Base-by-base conservation (phyloP, 768 basidiomycete species). In the Suillus alpinus region DNA sequence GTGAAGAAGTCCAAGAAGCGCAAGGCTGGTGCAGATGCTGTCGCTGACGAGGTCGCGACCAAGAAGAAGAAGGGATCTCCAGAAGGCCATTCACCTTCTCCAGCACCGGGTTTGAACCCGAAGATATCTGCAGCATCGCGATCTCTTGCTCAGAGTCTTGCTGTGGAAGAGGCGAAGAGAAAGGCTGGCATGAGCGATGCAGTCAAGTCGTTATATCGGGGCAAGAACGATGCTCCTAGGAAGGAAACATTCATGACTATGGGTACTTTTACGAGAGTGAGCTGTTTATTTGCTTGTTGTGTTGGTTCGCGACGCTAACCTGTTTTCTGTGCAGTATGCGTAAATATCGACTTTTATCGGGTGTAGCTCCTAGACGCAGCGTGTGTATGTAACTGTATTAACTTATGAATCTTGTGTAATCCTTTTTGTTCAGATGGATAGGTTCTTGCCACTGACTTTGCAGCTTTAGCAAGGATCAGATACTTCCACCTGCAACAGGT, bases 161-260 rank as follows among this genome's bases (percentile, higher is more conserved):
- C 88, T 1, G 81, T 79, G 71, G 92, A 94, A 69, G 94, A 95
- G 73, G 85, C 82, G 23, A 94, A 91, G 78, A 80, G 94, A 64
- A 93, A 86, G 73, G 86, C 86, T 2, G 81, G 75, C 6, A 95
- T 95, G 94, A 94, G 86, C 66, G 89, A 86, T 12, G 92, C 92
- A 16, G 86, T 97, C 39, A 91, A 89, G 76, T 88, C 87, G 39
- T 70, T 97, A 65, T 97, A 95, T 70, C 68, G 65, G 20, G 81
- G 75, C 44, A 72, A 77, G 12, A 84, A 86, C 60, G 82, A 84
- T 23, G 81, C 78, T 16, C 75, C 81, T 56, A 80, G 78, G 70
- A 92, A 94, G 70, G 90, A 91, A 76, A 94, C 92, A 6, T 95
- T 94, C 67, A 93, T 93, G 83, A 95, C 94, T 1, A 91, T 88